Evolutionary conservation across 1,139 yeast genomes (phyloP).

Genomic region (Protomyces inundatus): DNA sequence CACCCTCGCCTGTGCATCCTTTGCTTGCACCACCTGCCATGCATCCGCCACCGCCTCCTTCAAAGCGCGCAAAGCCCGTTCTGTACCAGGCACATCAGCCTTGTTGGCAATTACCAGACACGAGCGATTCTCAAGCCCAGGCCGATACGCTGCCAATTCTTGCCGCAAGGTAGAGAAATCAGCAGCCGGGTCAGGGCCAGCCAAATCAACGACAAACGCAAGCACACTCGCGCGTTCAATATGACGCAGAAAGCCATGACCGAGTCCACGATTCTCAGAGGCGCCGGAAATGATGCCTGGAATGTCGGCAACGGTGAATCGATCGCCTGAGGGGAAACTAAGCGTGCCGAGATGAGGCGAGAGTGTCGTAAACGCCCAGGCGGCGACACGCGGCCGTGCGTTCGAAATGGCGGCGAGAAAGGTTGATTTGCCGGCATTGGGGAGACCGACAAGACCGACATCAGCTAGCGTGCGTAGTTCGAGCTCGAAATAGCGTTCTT

Average conservation of each 20-base stretch:
- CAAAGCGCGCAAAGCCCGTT: slow-evolving; percentile 1
- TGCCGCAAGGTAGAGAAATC: slow-evolving; percentile 20
- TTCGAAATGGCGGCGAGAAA: slow-evolving; percentile 78
- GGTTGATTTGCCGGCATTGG: slow-evolving; percentile 95
- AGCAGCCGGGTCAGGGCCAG: slow-evolving; percentile 1
- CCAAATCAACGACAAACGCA: slow-evolving; percentile 73
- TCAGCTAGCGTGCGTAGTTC: slow-evolving; percentile 88
- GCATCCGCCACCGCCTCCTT: slow-evolving; percentile 6
- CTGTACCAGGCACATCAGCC: slow-evolving; percentile 22
- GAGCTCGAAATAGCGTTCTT: slow-evolving; percentile 63
- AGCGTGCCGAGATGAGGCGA: slow-evolving; percentile 81
- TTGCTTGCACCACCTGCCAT: background rate
- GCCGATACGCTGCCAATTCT: slow-evolving; percentile 22
- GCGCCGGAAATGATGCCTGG: slow-evolving; percentile 95
- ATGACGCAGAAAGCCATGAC: slow-evolving; percentile 84
- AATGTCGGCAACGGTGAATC: slow-evolving; percentile 89
- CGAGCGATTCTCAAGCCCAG: slow-evolving; percentile 8
- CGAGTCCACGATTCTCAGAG: slow-evolving; percentile 75
- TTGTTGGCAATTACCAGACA: slow-evolving; percentile 26
- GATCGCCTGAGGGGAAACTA: slow-evolving; percentile 46
- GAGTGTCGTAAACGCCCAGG: slow-evolving; percentile 94
- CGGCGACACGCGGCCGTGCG: slow-evolving; percentile 88
- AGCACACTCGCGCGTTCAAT: slow-evolving; percentile 86
- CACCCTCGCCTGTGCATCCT: background rate
- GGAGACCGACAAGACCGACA: slow-evolving; percentile 86